phyloP scores from a whole-genome alignment of 345 rosid species.

The Melaleuca alternifolia region DNA sequence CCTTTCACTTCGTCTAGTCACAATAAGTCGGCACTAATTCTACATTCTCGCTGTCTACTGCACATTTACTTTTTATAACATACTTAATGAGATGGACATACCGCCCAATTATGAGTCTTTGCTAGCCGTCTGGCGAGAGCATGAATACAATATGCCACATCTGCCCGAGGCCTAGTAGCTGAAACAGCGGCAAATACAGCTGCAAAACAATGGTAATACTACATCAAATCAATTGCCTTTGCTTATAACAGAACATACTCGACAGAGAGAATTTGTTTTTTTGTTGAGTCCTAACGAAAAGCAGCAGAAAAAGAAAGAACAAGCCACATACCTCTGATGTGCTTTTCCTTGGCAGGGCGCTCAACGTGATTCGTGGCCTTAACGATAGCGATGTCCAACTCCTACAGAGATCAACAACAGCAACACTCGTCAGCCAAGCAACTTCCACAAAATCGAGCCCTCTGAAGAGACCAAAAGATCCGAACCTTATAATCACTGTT shows the following conservation, averaged over 20 bases:
- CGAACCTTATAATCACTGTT: constrained; percentile 91
- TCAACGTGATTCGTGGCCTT: constrained; percentile 94
- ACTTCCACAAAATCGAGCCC: not conserved
- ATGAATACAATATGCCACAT: constrained; percentile 97
- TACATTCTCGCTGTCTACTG: not conserved
- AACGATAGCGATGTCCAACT: constrained; percentile 95
- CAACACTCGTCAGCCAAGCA: not conserved
- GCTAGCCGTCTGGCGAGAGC: constrained; percentile 79
- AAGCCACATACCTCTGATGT: constrained; percentile 55
- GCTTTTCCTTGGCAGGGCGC: constrained; percentile 80
- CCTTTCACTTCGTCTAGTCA: not conserved
- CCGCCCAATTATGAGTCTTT: constrained; percentile 98
- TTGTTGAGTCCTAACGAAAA: not conserved
- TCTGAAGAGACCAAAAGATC: not conserved
- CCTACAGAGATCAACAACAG: constrained; percentile 24
- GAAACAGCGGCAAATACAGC: constrained; percentile 88
- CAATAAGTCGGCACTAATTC: not conserved
- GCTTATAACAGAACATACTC: not conserved
- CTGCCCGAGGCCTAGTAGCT: constrained; percentile 97
- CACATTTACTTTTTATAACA: not conserved
- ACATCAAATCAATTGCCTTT: not conserved
- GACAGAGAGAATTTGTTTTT: not conserved
- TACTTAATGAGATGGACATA: constrained; percentile 19
- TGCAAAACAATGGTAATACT: constrained; percentile 17
- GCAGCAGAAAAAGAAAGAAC: not conserved